phyloP scores from a whole-genome alignment of 179 eudicot genomes.

The Carnegiea gigantea region DNA sequence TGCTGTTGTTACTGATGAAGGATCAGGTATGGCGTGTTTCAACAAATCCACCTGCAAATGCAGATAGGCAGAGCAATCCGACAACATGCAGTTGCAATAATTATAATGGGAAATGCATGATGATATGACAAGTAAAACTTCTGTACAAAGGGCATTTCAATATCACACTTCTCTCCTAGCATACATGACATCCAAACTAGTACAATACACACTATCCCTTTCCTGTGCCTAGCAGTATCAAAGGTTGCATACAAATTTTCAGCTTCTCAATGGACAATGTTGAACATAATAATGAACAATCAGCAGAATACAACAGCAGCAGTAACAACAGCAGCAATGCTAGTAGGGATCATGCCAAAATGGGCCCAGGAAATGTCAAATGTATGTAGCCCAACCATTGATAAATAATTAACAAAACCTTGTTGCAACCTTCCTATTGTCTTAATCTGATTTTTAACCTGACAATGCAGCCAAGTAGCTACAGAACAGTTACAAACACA shows the following conservation, averaged over 20 bases:
- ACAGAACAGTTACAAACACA: neutral
- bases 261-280: neutral
- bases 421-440: too few species aligned
- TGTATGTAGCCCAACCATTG: too few species aligned
- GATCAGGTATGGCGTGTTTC: slow-evolving; percentile 90
- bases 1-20: slow-evolving; percentile 58
- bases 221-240: neutral
- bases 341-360: neutral
- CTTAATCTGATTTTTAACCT: too few species aligned
- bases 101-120: neutral
- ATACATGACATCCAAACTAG: neutral
- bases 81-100: neutral
- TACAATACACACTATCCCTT: neutral
- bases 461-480: too few species aligned
- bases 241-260: neutral
- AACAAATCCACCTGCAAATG: slow-evolving; percentile 80
- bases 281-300: neutral
- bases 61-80: slow-evolving; percentile 4
- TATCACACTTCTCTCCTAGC: neutral
- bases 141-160: neutral
- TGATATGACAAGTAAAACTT: neutral
- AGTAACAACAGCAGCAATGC: neutral
- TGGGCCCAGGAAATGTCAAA: neutral
- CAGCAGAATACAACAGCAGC: neutral
- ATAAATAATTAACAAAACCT: too few species aligned